Evolutionary conservation across 148 eudicot species (phyloP), one percentile per base, ranked within the genome.

Genomic region (Arbutus unedo): DNA sequence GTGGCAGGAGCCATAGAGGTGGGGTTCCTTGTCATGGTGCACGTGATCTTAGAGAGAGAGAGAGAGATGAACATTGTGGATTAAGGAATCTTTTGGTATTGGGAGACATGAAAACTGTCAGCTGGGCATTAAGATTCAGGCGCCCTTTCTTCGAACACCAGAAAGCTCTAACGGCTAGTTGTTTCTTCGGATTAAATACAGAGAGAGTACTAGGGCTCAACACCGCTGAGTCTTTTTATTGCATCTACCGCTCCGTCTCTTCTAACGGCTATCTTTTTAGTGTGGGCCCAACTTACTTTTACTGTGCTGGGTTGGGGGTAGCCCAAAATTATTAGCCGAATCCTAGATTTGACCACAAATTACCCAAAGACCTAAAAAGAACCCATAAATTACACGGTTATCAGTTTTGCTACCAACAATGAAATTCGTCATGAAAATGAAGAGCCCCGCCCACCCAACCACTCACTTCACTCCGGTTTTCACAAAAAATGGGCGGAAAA

Each of bases 121-220:
- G 90, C 74, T n/a, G 83, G 57, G 78, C 77, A 81, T 19, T 47
- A 44, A 81, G 71, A 66, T 70, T 53, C 88, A 79, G 86, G 86
- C 89, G 87, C 88, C 85, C 88, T 81, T 75, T 0, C 67, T 38
- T 18, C 51, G 9, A 55, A 6, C 45, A 19, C 48, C 18, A 68
- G 43, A 4, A 67, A 77, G 77, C 71, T 83, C 79, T 76, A 92
- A 92, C 94, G 94, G 94, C 94, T 92, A 92, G 92, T 89, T 86
- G 88, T 64, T n/a, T 7, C 23, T 25, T 47, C 64, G 14, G 50
- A 64, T 73, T 14, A 77, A 38, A 53, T 14, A 18, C 15, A 5
- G 6, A 41, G 21, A 41, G 18, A 0, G 10, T 8, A 45, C 18
- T n/a, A 56, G 81, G 67, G 31, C 43, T 59, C 5, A 6, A 45